phyloP scores from a whole-genome alignment of 176 grass and related monocot species.

The Paspalum vaginatum region DNA sequence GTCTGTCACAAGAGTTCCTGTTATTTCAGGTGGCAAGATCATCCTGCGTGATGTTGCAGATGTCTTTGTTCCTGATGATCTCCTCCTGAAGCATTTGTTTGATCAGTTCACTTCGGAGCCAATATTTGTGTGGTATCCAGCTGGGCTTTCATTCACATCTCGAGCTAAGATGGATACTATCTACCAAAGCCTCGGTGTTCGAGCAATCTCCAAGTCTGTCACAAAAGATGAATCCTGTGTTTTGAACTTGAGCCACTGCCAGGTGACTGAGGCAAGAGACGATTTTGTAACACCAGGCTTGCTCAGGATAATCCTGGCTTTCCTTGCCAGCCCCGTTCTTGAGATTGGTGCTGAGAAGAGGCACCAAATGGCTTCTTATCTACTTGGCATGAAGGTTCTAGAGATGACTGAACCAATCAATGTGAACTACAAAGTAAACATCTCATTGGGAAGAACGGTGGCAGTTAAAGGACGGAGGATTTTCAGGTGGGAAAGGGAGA shows the following conservation, averaged over 20 bases:
- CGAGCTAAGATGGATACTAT: slow-evolving; percentile 36
- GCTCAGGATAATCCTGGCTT: slow-evolving; percentile 41
- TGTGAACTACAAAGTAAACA: slow-evolving; percentile 37
- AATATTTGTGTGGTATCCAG: slow-evolving; percentile 48
- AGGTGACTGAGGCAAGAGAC: neutral
- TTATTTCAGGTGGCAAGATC: slow-evolving; percentile 27
- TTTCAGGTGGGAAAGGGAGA: slow-evolving; percentile 39
- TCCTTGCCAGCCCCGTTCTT: slow-evolving; percentile 34
- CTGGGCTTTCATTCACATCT: slow-evolving; percentile 18
- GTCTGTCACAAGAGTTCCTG: slow-evolving; percentile 39
- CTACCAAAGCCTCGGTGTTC: slow-evolving; percentile 42
- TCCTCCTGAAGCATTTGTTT: slow-evolving; percentile 43
- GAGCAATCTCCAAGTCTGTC: slow-evolving; percentile 43
- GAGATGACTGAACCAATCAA: slow-evolving; percentile 29
- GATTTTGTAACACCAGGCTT: slow-evolving; percentile 32
- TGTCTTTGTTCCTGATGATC: slow-evolving; percentile 41
- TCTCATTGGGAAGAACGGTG: slow-evolving; percentile 17
- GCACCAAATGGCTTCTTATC: slow-evolving; percentile 25
- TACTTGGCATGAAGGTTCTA: slow-evolving; percentile 26
- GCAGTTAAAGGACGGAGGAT: slow-evolving; percentile 24
- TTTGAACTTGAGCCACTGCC: neutral
- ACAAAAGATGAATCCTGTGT: neutral
- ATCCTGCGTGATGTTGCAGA: slow-evolving; percentile 29
- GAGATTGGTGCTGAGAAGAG: slow-evolving; percentile 34
- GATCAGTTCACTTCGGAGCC: slow-evolving; percentile 24